These are phyloP conservation scores for Dendrothele bispora DNA, from an alignment of 768 basidiomycete species.

Conservation along the genomic window DNA sequence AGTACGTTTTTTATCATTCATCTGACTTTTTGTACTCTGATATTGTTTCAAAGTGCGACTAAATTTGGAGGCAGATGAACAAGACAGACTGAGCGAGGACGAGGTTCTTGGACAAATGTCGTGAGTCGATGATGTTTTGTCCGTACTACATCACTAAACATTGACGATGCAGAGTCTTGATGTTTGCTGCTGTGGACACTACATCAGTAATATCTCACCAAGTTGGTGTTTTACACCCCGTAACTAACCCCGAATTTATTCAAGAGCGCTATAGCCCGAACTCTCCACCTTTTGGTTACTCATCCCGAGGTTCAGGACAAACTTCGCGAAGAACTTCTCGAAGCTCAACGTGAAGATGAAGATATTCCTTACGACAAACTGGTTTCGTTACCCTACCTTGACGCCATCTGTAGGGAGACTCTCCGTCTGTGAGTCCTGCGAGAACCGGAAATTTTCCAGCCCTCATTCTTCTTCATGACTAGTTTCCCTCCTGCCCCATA, in stretches of 20 bases:
- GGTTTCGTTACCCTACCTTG: constrained; percentile 32
- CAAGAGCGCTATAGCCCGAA: constrained; percentile 31
- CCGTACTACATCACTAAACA: background rate
- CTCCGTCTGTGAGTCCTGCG: constrained; percentile 32
- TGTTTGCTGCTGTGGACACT: constrained; percentile 42
- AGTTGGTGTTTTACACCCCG: too few relatives aligned
- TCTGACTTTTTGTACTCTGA: too few relatives aligned
- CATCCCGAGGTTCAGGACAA: constrained; percentile 36
- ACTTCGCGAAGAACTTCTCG: constrained; percentile 32
- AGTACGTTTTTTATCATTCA: too few relatives aligned
- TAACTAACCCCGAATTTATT: too few relatives aligned
- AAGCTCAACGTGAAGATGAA: constrained; percentile 20
- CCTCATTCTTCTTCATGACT: background rate
- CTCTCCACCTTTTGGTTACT: constrained; percentile 28
- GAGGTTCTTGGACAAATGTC: constrained; percentile 35
- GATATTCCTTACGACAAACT: constrained; percentile 36
- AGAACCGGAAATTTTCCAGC: too few relatives aligned
- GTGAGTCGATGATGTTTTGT: too few relatives aligned
- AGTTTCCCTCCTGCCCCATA: constrained; percentile 25
- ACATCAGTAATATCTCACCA: too few relatives aligned
- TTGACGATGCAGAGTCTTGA: constrained; percentile 28
- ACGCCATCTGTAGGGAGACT: constrained; percentile 39
- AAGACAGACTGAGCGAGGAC: constrained; percentile 29
- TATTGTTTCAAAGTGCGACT: constrained; percentile 24
- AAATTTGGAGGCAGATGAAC: constrained; percentile 30